Conservation (phyloP, 768 basidiomycete species). For the Termitomyces heimii region DNA sequence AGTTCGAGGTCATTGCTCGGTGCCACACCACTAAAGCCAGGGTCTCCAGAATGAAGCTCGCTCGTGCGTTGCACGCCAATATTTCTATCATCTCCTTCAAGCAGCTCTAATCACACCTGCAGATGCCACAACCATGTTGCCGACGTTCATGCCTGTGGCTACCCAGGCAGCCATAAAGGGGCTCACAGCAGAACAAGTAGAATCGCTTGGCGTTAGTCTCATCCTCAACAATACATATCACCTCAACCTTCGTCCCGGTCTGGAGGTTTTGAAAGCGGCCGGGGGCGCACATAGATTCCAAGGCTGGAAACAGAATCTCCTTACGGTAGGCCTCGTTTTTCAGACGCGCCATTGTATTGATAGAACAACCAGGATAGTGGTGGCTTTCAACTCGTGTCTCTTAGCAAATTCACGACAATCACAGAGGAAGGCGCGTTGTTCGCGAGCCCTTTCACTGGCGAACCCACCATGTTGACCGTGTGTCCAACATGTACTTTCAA, state of each 20-base stretch:
- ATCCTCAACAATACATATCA: conserved; percentile 92
- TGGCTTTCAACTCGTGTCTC: conserved; percentile 83
- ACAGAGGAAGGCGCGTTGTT: conserved; percentile 89
- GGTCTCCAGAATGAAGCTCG: conserved; percentile 78
- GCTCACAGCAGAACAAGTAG: conserved; percentile 79
- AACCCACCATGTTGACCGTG: conserved; percentile 85
- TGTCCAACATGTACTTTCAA: conserved; percentile 16
- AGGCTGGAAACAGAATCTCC: conserved; percentile 79
- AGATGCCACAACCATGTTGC: conserved; percentile 81
- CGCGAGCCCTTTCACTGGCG: conserved; percentile 78
- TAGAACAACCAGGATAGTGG: conserved; percentile 65
- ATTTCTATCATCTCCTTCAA: conserved; percentile 1
- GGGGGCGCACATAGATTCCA: conserved; percentile 91
- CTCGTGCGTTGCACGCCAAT: conserved; percentile 45
- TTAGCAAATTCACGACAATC: conserved; percentile 79
- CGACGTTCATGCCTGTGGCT: conserved; percentile 92
- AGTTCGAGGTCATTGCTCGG: conserved; percentile 78
- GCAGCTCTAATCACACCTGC: background rate
- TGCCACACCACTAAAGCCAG: conserved; percentile 80
- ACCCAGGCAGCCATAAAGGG: conserved; percentile 93
- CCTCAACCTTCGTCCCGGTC: conserved; percentile 80
- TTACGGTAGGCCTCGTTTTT: conserved; percentile 47
- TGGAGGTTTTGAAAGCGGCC: conserved; percentile 61
- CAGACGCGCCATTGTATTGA: background rate
- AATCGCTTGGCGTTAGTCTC: conserved; percentile 74